Percentiles rank a stretch among this genome's conserved stretches.
phyloP scores from a whole-genome alignment of 306 rosid species.

The Casuarina cunninghamiana region DNA sequence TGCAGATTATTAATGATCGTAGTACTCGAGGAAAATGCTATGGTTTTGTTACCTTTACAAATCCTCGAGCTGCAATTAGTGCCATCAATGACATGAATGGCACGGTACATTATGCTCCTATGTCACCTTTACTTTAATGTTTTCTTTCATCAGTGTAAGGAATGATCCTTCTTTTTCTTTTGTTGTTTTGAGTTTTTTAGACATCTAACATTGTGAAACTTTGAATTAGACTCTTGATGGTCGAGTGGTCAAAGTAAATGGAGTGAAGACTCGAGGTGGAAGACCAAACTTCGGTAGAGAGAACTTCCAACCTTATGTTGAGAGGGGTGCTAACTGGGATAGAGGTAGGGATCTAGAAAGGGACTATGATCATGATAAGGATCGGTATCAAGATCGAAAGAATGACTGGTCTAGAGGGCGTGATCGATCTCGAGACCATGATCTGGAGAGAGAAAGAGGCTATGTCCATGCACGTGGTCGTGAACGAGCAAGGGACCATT shows the following conservation, averaged over 20 bases:
- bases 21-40: constrained; percentile 83
- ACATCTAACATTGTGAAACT: constrained; percentile 30
- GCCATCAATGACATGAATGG: constrained; percentile 95
- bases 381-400: constrained; percentile 44
- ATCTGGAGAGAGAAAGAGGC: constrained; percentile 55
- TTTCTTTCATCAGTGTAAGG: neutral
- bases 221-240: constrained; percentile 75
- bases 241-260: constrained; percentile 78
- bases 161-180: neutral
- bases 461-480: constrained; percentile 43
- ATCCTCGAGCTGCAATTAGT: constrained; percentile 81
- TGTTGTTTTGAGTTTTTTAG: constrained; percentile 22
- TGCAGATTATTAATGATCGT: constrained; percentile 83
- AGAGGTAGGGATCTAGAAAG: constrained; percentile 49
- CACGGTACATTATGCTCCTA: constrained; percentile 50
- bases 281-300: constrained; percentile 69
- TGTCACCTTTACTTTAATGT: neutral
- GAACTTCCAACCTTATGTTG: constrained; percentile 38
- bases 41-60: constrained; percentile 84
- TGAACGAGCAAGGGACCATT: constrained; percentile 45
- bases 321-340: constrained; percentile 66
- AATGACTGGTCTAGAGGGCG: constrained; percentile 57
- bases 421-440: constrained; percentile 57
- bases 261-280: constrained; percentile 68
- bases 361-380: constrained; percentile 55